These are phyloP conservation scores for Nemania diffusa DNA, from an alignment of 2,329 filamentous ascomycete species.

Conservation along the genomic window DNA sequence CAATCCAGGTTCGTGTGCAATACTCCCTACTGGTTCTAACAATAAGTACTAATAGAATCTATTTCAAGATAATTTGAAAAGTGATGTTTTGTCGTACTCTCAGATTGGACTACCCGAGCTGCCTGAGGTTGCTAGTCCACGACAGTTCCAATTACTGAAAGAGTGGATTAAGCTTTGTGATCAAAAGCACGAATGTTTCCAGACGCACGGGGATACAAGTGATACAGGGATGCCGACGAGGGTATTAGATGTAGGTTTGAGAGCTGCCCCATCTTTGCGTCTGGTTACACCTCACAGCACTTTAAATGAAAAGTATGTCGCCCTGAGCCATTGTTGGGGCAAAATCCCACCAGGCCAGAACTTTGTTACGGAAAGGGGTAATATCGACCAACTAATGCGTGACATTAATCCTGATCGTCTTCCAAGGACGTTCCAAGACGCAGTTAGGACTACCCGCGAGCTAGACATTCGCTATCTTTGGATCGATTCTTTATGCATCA, in stretches of 20 bases:
- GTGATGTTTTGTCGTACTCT: not conserved
- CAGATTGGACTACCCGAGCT: constrained; percentile 10
- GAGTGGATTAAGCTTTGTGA: constrained; percentile 15
- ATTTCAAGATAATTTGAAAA: not conserved
- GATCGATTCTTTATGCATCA: not conserved
- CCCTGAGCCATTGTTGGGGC: constrained; percentile 1
- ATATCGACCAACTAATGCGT: not conserved
- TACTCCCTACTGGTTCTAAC: not conserved
- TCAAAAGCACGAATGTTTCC: constrained; percentile 8
- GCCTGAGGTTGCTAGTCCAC: not conserved
- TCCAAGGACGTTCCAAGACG: not conserved
- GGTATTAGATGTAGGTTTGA: constrained; percentile 10
- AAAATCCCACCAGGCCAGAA: too few relatives aligned
- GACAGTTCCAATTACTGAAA: not conserved
- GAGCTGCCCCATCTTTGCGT: not conserved
- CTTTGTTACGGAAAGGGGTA: not conserved
- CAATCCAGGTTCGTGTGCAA: not conserved
- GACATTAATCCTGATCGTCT: not conserved
- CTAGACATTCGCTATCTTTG: not conserved
- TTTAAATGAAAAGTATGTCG: not conserved
- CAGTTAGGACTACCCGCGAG: not conserved
- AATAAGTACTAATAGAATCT: too few relatives aligned
- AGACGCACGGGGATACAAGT: not conserved
- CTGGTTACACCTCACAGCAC: not conserved
- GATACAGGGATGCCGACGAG: constrained; percentile 3